Percentiles rank a stretch among this genome's conserved stretches.
Conservation (phyloP, 805 yeast genomes). For the Ogataea minuta region DNA sequence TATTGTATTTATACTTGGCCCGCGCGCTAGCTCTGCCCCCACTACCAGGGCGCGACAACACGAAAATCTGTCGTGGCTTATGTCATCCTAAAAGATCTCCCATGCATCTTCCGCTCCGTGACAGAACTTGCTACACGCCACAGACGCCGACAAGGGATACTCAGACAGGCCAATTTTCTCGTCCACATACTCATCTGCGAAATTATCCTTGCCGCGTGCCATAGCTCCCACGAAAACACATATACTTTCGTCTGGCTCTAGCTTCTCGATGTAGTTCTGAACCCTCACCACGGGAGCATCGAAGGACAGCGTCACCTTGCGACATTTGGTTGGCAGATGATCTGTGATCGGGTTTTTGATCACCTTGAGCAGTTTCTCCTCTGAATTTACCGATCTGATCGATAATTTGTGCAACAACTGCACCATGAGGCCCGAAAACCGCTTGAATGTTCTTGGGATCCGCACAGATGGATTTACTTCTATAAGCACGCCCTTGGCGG, state of each 20-base stretch:
- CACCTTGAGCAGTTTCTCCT: slow-evolving; percentile 89
- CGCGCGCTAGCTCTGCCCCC: slow-evolving; percentile 9
- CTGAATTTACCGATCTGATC: slow-evolving; percentile 91
- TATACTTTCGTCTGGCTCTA: slow-evolving; percentile 87
- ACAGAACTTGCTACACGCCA: slow-evolving; percentile 96
- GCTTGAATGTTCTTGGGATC: slow-evolving; percentile 96
- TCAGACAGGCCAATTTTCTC: slow-evolving; percentile 95
- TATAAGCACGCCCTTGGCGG: slow-evolving; percentile 89
- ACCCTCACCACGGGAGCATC: slow-evolving; percentile 88
- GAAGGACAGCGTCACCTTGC: slow-evolving; percentile 86
- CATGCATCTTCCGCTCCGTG: slow-evolving; percentile 99
- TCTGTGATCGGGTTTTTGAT: slow-evolving; percentile 97
- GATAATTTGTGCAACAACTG: slow-evolving; percentile 90
- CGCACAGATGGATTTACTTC: slow-evolving; percentile 96
- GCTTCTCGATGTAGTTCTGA: slow-evolving; percentile 77
- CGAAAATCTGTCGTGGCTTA: not conserved
- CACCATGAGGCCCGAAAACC: slow-evolving; percentile 97
- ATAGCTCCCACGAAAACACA: slow-evolving; percentile 99
- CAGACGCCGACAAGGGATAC: slow-evolving; percentile 94
- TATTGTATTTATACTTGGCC: slow-evolving; percentile 4
- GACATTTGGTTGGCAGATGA: slow-evolving; percentile 94
- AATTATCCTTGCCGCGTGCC: slow-evolving; percentile 97
- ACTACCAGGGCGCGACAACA: not conserved
- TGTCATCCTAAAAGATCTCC: slow-evolving; percentile 49
- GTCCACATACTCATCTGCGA: slow-evolving; percentile 96